Percentiles rank a stretch among this genome's conserved stretches.
Evolutionary conservation across 345 rosid genomes (phyloP).

Genomic region (Nasturtium officinale): DNA sequence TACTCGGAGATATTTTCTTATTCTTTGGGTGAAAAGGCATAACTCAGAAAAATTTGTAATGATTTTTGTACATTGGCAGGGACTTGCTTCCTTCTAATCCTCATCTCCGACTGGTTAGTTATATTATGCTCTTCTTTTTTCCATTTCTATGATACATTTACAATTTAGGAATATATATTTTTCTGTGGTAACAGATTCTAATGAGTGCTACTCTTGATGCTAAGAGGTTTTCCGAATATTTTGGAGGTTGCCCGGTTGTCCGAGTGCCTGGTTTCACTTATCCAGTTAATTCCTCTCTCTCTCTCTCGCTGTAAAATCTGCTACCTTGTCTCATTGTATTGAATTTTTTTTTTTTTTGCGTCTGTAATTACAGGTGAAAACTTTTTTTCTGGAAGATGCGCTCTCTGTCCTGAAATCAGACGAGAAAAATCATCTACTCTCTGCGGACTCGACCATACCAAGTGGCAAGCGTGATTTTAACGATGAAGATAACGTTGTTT

Average conservation of each 20-base stretch:
- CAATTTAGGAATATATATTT: not conserved
- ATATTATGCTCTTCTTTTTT: constrained; percentile 15
- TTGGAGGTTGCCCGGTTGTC: constrained; percentile 93
- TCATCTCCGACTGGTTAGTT: constrained; percentile 91
- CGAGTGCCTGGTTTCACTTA: constrained; percentile 89
- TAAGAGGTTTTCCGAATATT: constrained; percentile 85
- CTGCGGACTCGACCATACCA: constrained; percentile 37
- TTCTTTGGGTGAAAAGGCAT: not conserved
- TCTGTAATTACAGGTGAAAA: constrained; percentile 61
- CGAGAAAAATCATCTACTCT: constrained; percentile 54
- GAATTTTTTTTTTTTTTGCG: constrained; percentile 3
- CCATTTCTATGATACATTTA: constrained; percentile 11
- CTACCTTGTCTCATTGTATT: constrained; percentile 13
- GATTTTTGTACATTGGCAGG: constrained; percentile 58
- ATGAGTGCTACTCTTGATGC: constrained; percentile 99
- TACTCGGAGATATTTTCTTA: not conserved
- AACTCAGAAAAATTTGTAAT: constrained; percentile 23
- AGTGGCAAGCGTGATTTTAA: constrained; percentile 48
- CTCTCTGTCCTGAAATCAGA: constrained; percentile 65
- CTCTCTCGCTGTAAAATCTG: not conserved
- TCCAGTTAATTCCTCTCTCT: constrained; percentile 58
- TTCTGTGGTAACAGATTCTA: constrained; percentile 55
- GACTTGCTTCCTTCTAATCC: constrained; percentile 83
- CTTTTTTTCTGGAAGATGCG: constrained; percentile 78
- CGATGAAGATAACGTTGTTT: constrained; percentile 63